Conservation (phyloP, 805 yeast genomes). For the Candida alai region DNA sequence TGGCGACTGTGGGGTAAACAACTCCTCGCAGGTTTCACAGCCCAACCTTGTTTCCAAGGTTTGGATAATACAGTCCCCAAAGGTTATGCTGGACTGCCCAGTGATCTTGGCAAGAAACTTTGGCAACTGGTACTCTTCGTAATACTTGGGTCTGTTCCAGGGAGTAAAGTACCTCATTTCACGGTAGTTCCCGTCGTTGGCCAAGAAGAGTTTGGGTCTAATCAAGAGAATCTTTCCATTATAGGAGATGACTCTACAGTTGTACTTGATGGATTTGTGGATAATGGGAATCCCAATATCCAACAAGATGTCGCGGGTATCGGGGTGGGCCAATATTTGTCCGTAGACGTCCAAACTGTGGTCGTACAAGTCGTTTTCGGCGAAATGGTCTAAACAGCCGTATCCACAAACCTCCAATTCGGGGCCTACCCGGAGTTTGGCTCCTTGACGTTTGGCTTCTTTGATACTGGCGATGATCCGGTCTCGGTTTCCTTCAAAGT, state of each 20-base stretch:
- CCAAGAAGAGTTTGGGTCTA: slow-evolving; percentile 89
- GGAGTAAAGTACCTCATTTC: slow-evolving; percentile 98
- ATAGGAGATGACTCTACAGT: slow-evolving; percentile 81
- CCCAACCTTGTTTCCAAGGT: slow-evolving; percentile 88
- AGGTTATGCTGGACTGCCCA: slow-evolving; percentile 62
- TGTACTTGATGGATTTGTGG: slow-evolving; percentile 84
- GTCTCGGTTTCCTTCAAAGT: slow-evolving; percentile 94
- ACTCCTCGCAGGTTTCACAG: slow-evolving; percentile 97
- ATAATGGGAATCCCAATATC: slow-evolving; percentile 95
- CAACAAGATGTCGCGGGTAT: slow-evolving; percentile 70
- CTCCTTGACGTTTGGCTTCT: slow-evolving; percentile 71
- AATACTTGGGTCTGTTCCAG: slow-evolving; percentile 77
- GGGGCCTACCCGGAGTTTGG: slow-evolving; percentile 90
- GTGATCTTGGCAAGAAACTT: slow-evolving; percentile 59
- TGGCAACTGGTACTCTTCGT: slow-evolving; percentile 74
- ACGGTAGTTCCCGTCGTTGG: slow-evolving; percentile 96
- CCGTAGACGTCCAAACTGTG: slow-evolving; percentile 96
- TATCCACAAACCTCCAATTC: slow-evolving; percentile 94
- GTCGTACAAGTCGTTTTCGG: slow-evolving; percentile 81
- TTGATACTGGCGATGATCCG: slow-evolving; percentile 78
- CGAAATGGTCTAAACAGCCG: slow-evolving; percentile 90
- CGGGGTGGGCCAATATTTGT: slow-evolving; percentile 63
- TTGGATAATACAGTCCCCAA: slow-evolving; percentile 89
- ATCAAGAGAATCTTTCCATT: slow-evolving; percentile 78
- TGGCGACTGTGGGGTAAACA: slow-evolving; percentile 95